Percentiles rank a stretch among this genome's conserved stretches.
These are phyloP conservation scores for Mycena capillaripes DNA, from an alignment of 768 basidiomycete genomes.

Conservation along the genomic window DNA sequence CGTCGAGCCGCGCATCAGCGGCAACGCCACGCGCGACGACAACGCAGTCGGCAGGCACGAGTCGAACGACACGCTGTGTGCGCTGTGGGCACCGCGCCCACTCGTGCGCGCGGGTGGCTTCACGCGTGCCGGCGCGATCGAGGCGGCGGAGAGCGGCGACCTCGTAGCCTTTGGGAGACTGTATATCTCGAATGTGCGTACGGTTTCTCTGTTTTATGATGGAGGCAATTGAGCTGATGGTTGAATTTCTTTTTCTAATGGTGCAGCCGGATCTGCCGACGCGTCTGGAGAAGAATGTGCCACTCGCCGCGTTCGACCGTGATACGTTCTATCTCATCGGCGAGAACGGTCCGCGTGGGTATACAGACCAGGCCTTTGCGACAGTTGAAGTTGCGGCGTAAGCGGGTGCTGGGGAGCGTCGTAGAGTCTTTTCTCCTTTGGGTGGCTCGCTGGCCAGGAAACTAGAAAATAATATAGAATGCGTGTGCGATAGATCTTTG, in stretches of 20 bases:
- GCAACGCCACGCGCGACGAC: not conserved
- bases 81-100: constrained; percentile 40
- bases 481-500: no score
- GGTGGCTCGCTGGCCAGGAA: no score
- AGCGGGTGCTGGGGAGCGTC: no score
- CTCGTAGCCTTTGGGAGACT: constrained; percentile 29
- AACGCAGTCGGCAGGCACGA: constrained; percentile 18
- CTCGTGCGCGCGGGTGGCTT: constrained; percentile 49
- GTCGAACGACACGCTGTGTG: constrained; percentile 37
- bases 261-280: constrained; percentile 58
- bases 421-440: no score
- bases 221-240: no score
- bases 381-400: not conserved
- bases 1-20: constrained; percentile 43
- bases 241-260: no score
- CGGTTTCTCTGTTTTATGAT: no score
- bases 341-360: constrained; percentile 40
- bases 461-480: no score
- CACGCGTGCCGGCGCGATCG: constrained; percentile 44
- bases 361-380: constrained; percentile 39
- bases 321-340: constrained; percentile 56
- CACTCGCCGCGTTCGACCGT: constrained; percentile 50
- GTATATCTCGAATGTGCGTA: constrained; percentile 15
- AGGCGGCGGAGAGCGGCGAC: constrained; percentile 38
- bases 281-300: constrained; percentile 49